Evolutionary conservation across 371 early-diverging fungal genomes (phyloP).

Genomic region (Mucor lusitanicus): DNA sequence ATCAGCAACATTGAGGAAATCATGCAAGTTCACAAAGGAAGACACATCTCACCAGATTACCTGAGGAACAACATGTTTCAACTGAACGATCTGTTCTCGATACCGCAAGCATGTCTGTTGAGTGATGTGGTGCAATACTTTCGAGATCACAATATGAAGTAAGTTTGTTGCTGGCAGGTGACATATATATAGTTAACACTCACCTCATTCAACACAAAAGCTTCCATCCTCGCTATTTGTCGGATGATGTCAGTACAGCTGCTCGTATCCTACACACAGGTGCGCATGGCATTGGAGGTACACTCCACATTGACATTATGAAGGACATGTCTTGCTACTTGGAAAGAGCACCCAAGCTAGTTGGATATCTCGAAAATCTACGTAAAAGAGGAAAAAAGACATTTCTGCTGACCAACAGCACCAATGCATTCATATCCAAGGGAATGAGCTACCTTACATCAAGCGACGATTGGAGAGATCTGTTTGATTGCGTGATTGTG

Average conservation of each 20-base stretch:
- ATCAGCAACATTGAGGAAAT: conserved; percentile 52
- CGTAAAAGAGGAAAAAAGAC: conserved; percentile 52
- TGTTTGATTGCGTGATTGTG: conserved; percentile 68
- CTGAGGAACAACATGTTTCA: conserved; percentile 58
- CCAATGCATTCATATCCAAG: conserved; percentile 53
- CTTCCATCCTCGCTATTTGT: conserved; percentile 68
- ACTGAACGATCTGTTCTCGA: conserved; percentile 62
- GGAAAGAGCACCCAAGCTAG: conserved; percentile 46
- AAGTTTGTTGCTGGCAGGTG: too few species aligned
- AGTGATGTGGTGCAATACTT: conserved; percentile 68
- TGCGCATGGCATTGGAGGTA: conserved; percentile 51
- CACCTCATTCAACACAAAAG: background rate
- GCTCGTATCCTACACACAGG: conserved; percentile 59
- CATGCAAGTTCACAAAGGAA: conserved; percentile 56
- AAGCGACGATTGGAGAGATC: conserved; percentile 56
- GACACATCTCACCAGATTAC: conserved; percentile 61
- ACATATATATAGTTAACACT: too few species aligned
- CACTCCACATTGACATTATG: conserved; percentile 54
- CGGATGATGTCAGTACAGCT: conserved; percentile 60
- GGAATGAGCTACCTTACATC: conserved; percentile 59
- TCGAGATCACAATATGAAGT: conserved; percentile 52
- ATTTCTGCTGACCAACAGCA: conserved; percentile 65
- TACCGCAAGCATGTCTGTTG: conserved; percentile 62
- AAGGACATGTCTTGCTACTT: conserved; percentile 53
- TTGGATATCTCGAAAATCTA: conserved; percentile 53